Conservation (phyloP, 768 basidiomycete genomes). For the Tricholoma furcatifolium region DNA sequence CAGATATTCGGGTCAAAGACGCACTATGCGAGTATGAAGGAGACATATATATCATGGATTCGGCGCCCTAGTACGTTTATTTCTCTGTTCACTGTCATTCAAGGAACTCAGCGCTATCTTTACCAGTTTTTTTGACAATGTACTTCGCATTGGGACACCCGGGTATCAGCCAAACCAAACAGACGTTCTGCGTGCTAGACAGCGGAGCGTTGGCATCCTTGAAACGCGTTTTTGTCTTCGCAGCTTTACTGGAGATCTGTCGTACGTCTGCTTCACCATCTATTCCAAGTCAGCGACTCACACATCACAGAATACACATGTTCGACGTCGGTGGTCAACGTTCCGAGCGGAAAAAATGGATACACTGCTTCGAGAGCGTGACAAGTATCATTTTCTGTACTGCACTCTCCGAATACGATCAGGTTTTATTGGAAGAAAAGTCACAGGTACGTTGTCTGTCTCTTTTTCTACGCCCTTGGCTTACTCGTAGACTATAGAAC, state of each 20-base stretch:
- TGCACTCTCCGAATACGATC: slow-evolving; percentile 2
- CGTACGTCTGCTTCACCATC: neutral
- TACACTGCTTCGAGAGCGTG: slow-evolving; percentile 9
- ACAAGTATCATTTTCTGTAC: neutral
- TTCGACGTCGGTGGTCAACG: slow-evolving; percentile 3
- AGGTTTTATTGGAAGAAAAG: slow-evolving; percentile 3
- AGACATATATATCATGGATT: neutral
- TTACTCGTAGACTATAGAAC: slow-evolving; percentile 47
- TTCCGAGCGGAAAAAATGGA: slow-evolving; percentile 2
- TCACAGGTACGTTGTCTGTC: neutral
- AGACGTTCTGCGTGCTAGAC: neutral
- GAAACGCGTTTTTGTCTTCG: neutral
- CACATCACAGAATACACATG: neutral
- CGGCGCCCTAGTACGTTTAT: neutral
- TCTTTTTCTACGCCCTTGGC: neutral
- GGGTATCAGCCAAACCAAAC: neutral
- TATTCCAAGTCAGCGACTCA: neutral
- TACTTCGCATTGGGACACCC: neutral
- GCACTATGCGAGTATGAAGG: neutral
- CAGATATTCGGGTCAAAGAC: neutral
- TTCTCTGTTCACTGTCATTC: neutral
- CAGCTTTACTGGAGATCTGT: neutral
- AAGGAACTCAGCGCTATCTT: neutral
- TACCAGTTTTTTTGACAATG: neutral
- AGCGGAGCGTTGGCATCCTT: neutral